Base-by-base conservation (phyloP, 192 early-diverging fungal species). In the Coemansia sp. region DNA sequence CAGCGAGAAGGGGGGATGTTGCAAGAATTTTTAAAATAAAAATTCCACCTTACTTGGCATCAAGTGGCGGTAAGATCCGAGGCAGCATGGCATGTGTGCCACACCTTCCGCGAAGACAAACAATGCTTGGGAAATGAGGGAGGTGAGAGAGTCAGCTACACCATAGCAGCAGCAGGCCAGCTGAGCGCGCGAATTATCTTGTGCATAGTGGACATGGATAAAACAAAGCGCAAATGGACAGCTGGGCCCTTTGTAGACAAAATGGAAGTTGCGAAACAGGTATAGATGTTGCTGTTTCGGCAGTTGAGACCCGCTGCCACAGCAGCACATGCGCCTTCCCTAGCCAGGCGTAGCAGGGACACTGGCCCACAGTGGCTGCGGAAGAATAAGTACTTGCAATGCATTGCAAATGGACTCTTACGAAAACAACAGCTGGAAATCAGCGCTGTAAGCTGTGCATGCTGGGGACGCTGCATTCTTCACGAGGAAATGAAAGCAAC, bases 161-260 rank as follows among this genome's bases (percentile, higher is more conserved):
- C 2, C 36, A 50, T 40, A 34, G 46, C 64, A 43, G 62, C 36
- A n/a, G 39, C 13, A 57, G 31, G 50, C 38, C 38, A 68, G 62
- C 36, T 47, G 39, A 38, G 47, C 55, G 50, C 43, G 53, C 63
- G 52, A 71, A 65, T 62, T 71, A 71, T 62, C 49, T 52, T 39
- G 34, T 71, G 70, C 70, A 71, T 71, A 38, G 12, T 40, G 40
- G n/a, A 15, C 60, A 49, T 38, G 20, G 33, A 55, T 15, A 65
- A 16, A 39, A 39, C 20, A 20, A 55, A 68, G 12, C 53, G 27
- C 16, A 68, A 68, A 22, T 2, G 12, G 15, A n/a, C 66, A 55
- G 53, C 53, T 31, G 53, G 53, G 27, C 53, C 53, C 22, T 55
- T 31, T 31, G 53, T 55, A 13, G 53, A 55, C 22, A 13, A 2